A percentile compares a stretch with the other conserved stretches of the same genome.
Evolutionary conservation across 176 grass and related monocot species (phyloP).

Genomic region (Oryza meyeriana): DNA sequence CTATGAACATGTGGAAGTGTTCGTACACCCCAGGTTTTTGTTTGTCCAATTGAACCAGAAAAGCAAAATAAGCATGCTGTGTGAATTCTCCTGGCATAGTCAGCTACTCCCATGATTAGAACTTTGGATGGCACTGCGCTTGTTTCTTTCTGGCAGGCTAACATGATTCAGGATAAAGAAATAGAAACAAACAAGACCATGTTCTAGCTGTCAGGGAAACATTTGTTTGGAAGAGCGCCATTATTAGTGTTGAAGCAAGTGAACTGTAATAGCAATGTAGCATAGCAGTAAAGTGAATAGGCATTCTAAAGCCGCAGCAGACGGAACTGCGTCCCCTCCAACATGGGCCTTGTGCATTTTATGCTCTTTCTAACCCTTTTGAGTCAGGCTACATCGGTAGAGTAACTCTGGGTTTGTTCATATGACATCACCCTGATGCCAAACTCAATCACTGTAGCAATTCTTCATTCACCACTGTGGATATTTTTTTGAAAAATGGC

Average conservation of each 20-base stretch:
- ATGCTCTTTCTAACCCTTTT: too few species aligned
- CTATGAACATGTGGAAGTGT: too few species aligned
- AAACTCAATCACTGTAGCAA: not conserved
- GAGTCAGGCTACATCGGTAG: too few species aligned
- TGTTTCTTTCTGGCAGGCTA: not conserved
- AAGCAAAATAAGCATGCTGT: too few species aligned
- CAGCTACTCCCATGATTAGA: not conserved
- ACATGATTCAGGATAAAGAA: conserved; percentile 4
- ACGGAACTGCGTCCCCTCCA: not conserved
- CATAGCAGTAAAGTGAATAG: not conserved
- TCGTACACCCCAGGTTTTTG: too few species aligned
- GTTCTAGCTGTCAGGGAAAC: not conserved
- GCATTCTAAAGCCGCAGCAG: conserved; percentile 6
- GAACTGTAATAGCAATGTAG: not conserved
- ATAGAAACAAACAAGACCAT: not conserved
- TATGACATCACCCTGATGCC: not conserved
- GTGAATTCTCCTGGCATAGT: not conserved
- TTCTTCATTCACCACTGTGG: not conserved
- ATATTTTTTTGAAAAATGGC: not conserved
- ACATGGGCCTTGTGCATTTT: not conserved
- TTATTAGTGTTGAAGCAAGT: not conserved
- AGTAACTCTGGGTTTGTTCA: not conserved
- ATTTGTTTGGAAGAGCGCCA: conserved; percentile 11
- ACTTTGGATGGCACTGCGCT: not conserved
- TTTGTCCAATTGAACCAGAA: too few species aligned